These are phyloP conservation scores for Coemansia sp. DNA, from an alignment of 192 early-diverging fungal species.

Conservation along the genomic window DNA sequence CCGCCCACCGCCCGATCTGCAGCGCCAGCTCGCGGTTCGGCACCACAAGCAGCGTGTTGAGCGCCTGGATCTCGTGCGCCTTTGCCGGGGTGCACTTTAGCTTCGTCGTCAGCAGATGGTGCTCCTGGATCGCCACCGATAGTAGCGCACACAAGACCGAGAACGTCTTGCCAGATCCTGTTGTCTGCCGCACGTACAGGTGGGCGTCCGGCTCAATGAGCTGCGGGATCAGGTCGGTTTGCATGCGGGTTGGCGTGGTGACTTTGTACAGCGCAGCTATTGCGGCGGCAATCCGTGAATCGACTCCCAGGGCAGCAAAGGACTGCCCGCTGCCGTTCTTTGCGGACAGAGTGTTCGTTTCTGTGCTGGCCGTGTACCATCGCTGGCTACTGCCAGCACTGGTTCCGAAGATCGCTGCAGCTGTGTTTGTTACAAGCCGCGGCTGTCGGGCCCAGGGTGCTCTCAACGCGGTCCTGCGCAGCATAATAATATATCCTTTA, in stretches of 20 bases:
- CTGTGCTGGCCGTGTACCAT: neutral
- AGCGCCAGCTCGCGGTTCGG: constrained; percentile 47
- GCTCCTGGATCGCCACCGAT: constrained; percentile 13
- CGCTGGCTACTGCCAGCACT: neutral
- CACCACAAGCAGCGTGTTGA: constrained; percentile 25
- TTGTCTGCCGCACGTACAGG: constrained; percentile 22
- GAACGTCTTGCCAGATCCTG: constrained; percentile 38
- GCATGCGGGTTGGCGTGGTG: constrained; percentile 6
- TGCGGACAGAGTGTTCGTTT: neutral
- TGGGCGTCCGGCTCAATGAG: neutral
- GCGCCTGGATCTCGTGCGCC: constrained; percentile 2
- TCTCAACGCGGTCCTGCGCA: neutral
- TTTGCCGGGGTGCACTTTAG: neutral
- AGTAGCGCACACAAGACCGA: constrained; percentile 9
- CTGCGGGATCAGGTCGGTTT: neutral
- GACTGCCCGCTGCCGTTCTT: neutral
- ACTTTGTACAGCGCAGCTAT: constrained; percentile 2
- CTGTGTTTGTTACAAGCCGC: no score
- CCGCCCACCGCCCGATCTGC: constrained; percentile 31
- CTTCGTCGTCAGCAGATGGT: neutral
- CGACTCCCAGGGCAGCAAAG: constrained; percentile 1
- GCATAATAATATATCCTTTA: no score
- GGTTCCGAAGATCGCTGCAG: neutral
- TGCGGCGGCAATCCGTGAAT: constrained; percentile 1
- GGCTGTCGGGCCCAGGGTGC: neutral